Base-by-base conservation (phyloP, 192 early-diverging fungal genomes). In the Coemansia sp. region DNA sequence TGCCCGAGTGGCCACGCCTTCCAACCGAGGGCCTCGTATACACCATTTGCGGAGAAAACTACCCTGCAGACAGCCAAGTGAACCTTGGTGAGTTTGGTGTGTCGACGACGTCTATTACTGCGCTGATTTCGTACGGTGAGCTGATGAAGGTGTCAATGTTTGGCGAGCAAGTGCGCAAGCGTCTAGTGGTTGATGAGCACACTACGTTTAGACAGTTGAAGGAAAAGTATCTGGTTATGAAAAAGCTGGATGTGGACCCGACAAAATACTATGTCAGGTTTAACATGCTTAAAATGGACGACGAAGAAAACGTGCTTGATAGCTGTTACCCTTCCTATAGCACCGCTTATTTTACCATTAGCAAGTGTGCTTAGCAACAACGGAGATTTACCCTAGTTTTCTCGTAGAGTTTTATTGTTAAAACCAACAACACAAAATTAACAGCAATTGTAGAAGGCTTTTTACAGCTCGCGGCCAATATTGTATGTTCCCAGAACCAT, bases 401-500 rank as follows among this genome's bases (percentile, higher is more conserved):
- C 31, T 31, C 6, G 31, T 31, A 31, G 6, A 31, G 31, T 31
- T 31, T 31, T 31, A 31, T 31, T 31, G 31, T 31, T 31, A 31
- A 31, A 31, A 31, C 7, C 8, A 7, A 31, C 31, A 31, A 7
- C 31, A 31, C 31, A 31, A 31, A 31, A 31, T 31, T 7, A 31
- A 31, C 31, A 31, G 6, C 31, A 42, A 42, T 42, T 42, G 15
- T 5, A 42, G 40, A 15, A 4, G 14, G 8, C 9, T 11, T 15
- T n/a, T 42, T n/a, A 42, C 40, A 42, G 15, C 11, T 42, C 40
- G 40, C 40, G 14, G 15, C 70, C 54, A 52, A 73, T 63, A 31
- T 53, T 67, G 42, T 64, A 68, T 15, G 71, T 74, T 1, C 71
- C 71, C 24, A 74, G 38, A 6, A 74, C 66, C 71, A 74, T 74